Percentiles rank a stretch among this genome's conserved stretches.
phyloP scores from a whole-genome alignment of 768 basidiomycete species.

The Paxillus involutus region DNA sequence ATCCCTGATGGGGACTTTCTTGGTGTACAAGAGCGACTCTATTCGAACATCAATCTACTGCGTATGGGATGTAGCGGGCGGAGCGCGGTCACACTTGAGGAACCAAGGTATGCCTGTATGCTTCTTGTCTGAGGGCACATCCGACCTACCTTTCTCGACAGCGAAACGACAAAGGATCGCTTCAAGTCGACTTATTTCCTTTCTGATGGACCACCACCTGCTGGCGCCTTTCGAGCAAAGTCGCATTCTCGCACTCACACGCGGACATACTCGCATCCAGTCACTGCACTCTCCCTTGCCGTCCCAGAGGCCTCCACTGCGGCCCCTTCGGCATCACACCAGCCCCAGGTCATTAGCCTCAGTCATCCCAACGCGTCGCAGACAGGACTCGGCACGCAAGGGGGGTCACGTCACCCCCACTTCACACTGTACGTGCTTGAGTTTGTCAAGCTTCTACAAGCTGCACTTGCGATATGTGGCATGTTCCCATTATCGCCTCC shows the following conservation, averaged over 20 bases:
- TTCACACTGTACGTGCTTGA: slow-evolving; percentile 73
- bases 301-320: slow-evolving; percentile 24
- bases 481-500: slow-evolving; percentile 43
- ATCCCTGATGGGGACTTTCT: slow-evolving; percentile 69
- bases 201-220: slow-evolving; percentile 34
- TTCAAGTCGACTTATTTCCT: slow-evolving; percentile 73
- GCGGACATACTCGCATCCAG: slow-evolving; percentile 29
- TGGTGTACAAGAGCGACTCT: slow-evolving; percentile 62
- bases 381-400: slow-evolving; percentile 5
- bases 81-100: slow-evolving; percentile 72
- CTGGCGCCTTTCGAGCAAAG: slow-evolving; percentile 25
- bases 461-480: slow-evolving; percentile 69
- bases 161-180: slow-evolving; percentile 78
- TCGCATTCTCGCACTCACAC: slow-evolving; percentile 30
- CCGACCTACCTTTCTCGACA: slow-evolving; percentile 26
- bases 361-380: slow-evolving; percentile 17
- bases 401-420: slow-evolving; percentile 29
- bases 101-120: slow-evolving; percentile 53
- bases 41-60: slow-evolving; percentile 78
- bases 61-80: slow-evolving; percentile 86
- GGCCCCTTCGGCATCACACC: slow-evolving; percentile 20
- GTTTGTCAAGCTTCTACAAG: slow-evolving; percentile 73
- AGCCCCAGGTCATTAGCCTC: slow-evolving; percentile 12
- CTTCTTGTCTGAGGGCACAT: slow-evolving; percentile 6
- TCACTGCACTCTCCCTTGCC: slow-evolving; percentile 20